phyloP scores from a whole-genome alignment of 768 basidiomycete species.

The Tricholoma saponaceum region DNA sequence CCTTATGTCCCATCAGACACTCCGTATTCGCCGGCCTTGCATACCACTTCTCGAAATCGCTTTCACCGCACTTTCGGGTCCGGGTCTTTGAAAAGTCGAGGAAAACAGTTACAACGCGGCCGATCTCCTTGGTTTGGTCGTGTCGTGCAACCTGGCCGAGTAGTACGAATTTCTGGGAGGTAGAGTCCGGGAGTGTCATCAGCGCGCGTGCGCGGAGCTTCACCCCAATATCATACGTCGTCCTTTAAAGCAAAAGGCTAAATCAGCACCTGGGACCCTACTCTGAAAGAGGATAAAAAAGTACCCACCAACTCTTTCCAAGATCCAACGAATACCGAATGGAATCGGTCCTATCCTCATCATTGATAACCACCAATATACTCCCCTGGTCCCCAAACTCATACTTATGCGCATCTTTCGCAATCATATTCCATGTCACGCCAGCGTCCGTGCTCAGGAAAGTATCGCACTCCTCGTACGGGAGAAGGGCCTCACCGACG shows the following conservation, averaged over 20 bases:
- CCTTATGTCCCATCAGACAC: constrained; percentile 95
- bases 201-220: constrained; percentile 70
- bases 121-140: constrained; percentile 47
- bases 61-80: constrained; percentile 59
- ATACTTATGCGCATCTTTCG: constrained; percentile 80
- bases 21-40: constrained; percentile 62
- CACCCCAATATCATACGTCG: constrained; percentile 63
- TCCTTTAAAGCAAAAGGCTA: constrained; percentile 41
- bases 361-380: constrained; percentile 76
- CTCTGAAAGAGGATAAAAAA: neutral
- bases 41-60: constrained; percentile 88
- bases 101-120: constrained; percentile 67
- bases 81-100: constrained; percentile 79
- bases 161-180: constrained; percentile 93
- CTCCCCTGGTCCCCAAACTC: constrained; percentile 93
- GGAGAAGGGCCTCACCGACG: constrained; percentile 60
- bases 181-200: constrained; percentile 92
- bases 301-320: constrained; percentile 74
- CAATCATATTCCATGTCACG: constrained; percentile 77
- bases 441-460: constrained; percentile 93
- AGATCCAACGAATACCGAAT: constrained; percentile 80
- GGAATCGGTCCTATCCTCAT: constrained; percentile 70
- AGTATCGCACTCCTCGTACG: constrained; percentile 88
- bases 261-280: neutral
- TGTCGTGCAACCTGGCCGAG: constrained; percentile 70